phyloP scores from a whole-genome alignment of 805 yeast species.

The Candida maris region DNA sequence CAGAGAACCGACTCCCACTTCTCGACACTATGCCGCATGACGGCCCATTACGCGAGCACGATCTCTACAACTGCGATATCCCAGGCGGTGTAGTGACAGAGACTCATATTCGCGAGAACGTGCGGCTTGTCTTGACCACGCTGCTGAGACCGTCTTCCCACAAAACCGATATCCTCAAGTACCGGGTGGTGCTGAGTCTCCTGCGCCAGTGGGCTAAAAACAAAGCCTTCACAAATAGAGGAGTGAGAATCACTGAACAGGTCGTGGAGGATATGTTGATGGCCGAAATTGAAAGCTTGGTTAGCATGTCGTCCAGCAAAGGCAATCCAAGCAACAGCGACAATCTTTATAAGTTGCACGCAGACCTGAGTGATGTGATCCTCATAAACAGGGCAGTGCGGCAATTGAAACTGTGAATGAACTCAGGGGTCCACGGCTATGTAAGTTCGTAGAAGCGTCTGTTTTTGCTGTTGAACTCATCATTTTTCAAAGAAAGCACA shows the following conservation, averaged over 20 bases:
- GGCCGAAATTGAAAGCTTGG: no score
- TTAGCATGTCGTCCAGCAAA: no score
- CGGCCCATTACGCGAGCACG: not conserved
- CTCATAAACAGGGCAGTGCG: not conserved
- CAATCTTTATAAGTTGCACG: not conserved
- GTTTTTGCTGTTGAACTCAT: slow-evolving; percentile 25
- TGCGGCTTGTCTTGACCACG: not conserved
- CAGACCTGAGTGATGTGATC: no score
- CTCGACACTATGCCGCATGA: not conserved
- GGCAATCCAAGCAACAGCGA: no score
- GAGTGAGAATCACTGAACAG: slow-evolving; percentile 48
- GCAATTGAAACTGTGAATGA: not conserved
- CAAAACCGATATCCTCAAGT: not conserved
- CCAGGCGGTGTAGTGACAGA: not conserved
- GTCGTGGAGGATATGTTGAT: slow-evolving; percentile 47
- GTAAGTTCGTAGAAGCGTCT: slow-evolving; percentile 27
- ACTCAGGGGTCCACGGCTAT: no score
- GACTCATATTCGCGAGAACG: not conserved
- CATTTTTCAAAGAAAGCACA: slow-evolving; percentile 25
- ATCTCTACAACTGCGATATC: not conserved
- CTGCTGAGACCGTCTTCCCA: not conserved
- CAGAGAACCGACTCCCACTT: not conserved
- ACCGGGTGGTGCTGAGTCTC: slow-evolving; percentile 1
- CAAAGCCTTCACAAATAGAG: slow-evolving; percentile 47
- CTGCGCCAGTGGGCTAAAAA: slow-evolving; percentile 60